A percentile compares a stretch with the other conserved stretches of the same genome.
Evolutionary conservation across 306 rosid species (phyloP).

Genomic region (Pyrus communis): DNA sequence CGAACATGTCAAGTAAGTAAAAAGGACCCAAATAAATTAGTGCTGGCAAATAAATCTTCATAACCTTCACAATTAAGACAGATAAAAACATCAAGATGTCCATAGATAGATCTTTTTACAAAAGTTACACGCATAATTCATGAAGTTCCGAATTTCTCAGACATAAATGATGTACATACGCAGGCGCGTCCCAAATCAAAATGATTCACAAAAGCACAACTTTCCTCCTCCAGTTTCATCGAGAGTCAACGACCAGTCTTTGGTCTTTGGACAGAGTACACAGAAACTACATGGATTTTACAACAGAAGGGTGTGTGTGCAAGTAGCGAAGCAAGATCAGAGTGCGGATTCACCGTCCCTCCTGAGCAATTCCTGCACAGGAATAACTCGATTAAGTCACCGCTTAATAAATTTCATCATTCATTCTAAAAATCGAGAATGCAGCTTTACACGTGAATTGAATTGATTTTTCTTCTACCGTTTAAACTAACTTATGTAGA

Average conservation of each 20-base stretch:
- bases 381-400: conserved; percentile 9
- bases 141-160: not conserved
- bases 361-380: conserved; percentile 56
- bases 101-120: not conserved
- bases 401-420: conserved; percentile 1
- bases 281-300: not conserved
- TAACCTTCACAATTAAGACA: not conserved
- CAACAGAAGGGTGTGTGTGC: conserved; percentile 16
- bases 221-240: conserved; percentile 4
- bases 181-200: not conserved
- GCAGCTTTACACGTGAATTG: not conserved
- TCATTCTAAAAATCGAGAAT: not conserved
- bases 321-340: conserved; percentile 21
- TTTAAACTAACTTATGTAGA: not conserved
- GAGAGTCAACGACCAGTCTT: not conserved
- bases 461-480: not conserved
- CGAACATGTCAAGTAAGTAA: too few species aligned
- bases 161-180: not conserved
- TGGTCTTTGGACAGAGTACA: not conserved
- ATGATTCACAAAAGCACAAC: not conserved
- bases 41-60: too few species aligned
- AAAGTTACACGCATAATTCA: not conserved
- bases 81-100: not conserved
- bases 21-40: too few species aligned
- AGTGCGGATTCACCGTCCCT: conserved; percentile 41